These are phyloP conservation scores for Apocynum venetum DNA, from an alignment of 257 asterid species.

Conservation along the genomic window DNA sequence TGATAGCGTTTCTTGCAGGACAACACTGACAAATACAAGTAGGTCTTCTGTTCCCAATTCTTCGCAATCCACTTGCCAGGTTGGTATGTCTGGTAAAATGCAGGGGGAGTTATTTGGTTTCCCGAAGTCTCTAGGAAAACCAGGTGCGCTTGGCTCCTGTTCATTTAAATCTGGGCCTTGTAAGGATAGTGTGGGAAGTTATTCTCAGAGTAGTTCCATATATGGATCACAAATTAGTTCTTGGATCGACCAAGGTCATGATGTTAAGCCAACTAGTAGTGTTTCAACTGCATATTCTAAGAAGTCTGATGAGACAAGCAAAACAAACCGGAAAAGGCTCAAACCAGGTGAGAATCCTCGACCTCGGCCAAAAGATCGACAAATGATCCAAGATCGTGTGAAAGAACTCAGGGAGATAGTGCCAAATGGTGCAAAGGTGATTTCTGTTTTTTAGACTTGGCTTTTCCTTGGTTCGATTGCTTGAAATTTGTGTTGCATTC, in stretches of 20 bases:
- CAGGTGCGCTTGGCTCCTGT: slow-evolving; percentile 42
- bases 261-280: slow-evolving; percentile 46
- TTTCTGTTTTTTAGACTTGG: background rate
- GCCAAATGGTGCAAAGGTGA: slow-evolving; percentile 92
- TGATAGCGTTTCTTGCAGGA: slow-evolving; percentile 50
- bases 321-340: slow-evolving; percentile 72
- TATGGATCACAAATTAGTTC: slow-evolving; percentile 69
- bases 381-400: slow-evolving; percentile 96
- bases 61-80: slow-evolving; percentile 42
- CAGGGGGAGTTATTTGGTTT: slow-evolving; percentile 56
- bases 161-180: slow-evolving; percentile 34
- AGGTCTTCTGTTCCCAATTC: slow-evolving; percentile 43
- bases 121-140: slow-evolving; percentile 47
- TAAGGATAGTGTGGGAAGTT: slow-evolving; percentile 44
- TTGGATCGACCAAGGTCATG: slow-evolving; percentile 54
- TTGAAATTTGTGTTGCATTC: background rate
- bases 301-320: slow-evolving; percentile 54
- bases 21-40: slow-evolving; percentile 42
- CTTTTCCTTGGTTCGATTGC: slow-evolving; percentile 5
- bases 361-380: slow-evolving; percentile 96
- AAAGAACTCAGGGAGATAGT: slow-evolving; percentile 91
- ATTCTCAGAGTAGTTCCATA: slow-evolving; percentile 59
- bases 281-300: slow-evolving; percentile 62
- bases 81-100: slow-evolving; percentile 38
- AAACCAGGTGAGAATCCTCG: slow-evolving; percentile 91